Evolutionary conservation across 495 filamentous ascomycete genomes (phyloP).

Genomic region (Entonaema liquescens): DNA sequence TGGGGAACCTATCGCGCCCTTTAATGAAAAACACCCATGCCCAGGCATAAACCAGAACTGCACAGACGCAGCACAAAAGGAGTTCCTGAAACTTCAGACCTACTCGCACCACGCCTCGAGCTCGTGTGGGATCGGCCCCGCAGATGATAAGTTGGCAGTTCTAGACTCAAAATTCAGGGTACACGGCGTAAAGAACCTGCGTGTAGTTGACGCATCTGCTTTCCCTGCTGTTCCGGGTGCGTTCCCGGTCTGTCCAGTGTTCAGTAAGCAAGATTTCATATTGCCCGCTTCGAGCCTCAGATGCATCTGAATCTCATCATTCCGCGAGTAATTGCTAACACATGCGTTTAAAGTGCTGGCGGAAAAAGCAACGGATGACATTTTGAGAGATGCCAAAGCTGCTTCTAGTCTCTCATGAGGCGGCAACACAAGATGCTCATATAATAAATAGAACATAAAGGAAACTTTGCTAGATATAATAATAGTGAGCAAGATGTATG

Average conservation of each 20-base stretch:
- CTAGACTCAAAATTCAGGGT: conserved; percentile 63
- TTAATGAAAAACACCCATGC: conserved; percentile 56
- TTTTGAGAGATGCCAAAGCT: not conserved
- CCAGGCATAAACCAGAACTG: conserved; percentile 48
- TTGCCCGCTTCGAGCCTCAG: too few species aligned
- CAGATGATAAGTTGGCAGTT: conserved; percentile 58
- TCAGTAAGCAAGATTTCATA: conserved; percentile 47
- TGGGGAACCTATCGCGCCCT: conserved; percentile 48
- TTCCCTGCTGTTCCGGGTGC: conserved; percentile 65
- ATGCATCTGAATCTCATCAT: not conserved
- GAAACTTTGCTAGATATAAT: too few species aligned
- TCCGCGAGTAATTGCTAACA: not conserved
- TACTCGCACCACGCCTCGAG: conserved; percentile 63
- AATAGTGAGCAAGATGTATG: too few species aligned
- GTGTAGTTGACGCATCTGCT: conserved; percentile 65
- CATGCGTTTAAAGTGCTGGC: not conserved
- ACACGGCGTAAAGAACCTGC: conserved; percentile 55
- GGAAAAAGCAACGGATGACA: conserved; percentile 8
- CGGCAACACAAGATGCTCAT: too few species aligned
- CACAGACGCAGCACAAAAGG: conserved; percentile 51
- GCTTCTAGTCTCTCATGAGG: too few species aligned
- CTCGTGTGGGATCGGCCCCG: conserved; percentile 59
- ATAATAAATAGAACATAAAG: too few species aligned
- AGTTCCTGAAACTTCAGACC: conserved; percentile 57
- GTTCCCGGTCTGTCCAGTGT: conserved; percentile 68